phyloP scores from a whole-genome alignment of 257 asterid genomes.

The Plantago elongata region DNA sequence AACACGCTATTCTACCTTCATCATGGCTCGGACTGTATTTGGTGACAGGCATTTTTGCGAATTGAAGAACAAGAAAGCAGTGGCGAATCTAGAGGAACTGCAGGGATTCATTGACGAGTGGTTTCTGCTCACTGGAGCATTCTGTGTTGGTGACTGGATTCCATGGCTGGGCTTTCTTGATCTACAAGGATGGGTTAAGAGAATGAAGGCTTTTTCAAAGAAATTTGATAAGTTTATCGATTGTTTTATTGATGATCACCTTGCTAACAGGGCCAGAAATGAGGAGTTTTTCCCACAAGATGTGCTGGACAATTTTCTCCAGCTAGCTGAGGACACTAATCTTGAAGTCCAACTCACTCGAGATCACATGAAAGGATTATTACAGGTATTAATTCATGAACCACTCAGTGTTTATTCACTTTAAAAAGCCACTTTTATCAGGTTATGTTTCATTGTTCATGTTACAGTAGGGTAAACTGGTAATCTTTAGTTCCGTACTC shows the following conservation, averaged over 20 bases:
- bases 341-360: slow-evolving; percentile 12
- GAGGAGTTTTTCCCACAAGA: background rate
- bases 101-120: slow-evolving; percentile 13
- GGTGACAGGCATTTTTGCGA: slow-evolving; percentile 21
- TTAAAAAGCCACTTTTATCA: too few species aligned
- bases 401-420: too few species aligned
- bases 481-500: too few species aligned
- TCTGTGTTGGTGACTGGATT: background rate
- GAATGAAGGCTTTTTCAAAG: slow-evolving; percentile 3
- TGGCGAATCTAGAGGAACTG: slow-evolving; percentile 7
- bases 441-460: too few species aligned
- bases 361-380: slow-evolving; percentile 1
- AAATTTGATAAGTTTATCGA: slow-evolving; percentile 4
- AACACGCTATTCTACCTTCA: slow-evolving; percentile 10
- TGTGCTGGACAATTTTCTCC: background rate
- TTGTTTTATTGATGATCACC: slow-evolving; percentile 8
- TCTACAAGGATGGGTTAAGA: background rate
- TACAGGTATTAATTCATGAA: background rate
- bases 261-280: background rate
- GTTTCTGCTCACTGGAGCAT: background rate
- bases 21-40: slow-evolving; percentile 1
- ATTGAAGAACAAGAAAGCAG: background rate
- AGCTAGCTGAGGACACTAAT: slow-evolving; percentile 1
- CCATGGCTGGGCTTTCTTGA: slow-evolving; percentile 7
- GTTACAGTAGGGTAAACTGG: too few species aligned